A percentile compares a stretch with the other conserved stretches of the same genome.
Evolutionary conservation across 2,329 filamentous ascomycete species (phyloP).

Genomic region (Colletotrichum gloeosporioides): DNA sequence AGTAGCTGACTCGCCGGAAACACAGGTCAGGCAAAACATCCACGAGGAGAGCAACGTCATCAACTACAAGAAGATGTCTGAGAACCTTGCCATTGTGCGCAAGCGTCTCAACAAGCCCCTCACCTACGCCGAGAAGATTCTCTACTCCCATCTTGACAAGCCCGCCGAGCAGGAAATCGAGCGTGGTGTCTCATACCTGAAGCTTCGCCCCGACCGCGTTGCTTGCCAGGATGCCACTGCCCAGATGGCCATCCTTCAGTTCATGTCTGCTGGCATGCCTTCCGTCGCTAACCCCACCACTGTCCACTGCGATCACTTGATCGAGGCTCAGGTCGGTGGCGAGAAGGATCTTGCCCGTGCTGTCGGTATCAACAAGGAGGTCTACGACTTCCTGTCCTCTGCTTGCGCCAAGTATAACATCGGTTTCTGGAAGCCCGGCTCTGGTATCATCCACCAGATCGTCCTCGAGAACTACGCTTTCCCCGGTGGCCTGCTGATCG

Average conservation of each 20-base stretch:
- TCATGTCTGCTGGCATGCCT: slow-evolving; percentile 99
- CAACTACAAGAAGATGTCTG: slow-evolving; percentile 99
- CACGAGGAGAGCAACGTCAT: slow-evolving; percentile 96
- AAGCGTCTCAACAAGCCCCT: slow-evolving; percentile 89
- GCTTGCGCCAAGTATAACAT: slow-evolving; percentile 99
- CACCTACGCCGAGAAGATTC: slow-evolving; percentile 96
- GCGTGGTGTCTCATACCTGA: slow-evolving; percentile 94
- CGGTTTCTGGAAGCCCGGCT: slow-evolving; percentile 98
- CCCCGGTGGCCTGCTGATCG: slow-evolving; percentile 96
- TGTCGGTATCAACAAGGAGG: slow-evolving; percentile 95
- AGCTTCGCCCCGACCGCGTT: slow-evolving; percentile 95
- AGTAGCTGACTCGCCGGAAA: not conserved
- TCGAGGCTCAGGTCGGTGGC: slow-evolving; percentile 94
- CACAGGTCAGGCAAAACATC: slow-evolving; percentile 88
- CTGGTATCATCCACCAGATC: slow-evolving; percentile 99
- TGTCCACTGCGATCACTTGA: slow-evolving; percentile 99
- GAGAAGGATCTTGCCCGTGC: slow-evolving; percentile 92
- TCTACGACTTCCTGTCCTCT: slow-evolving; percentile 94
- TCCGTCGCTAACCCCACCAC: slow-evolving; percentile 93
- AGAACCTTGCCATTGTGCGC: slow-evolving; percentile 93
- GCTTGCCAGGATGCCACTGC: slow-evolving; percentile 99
- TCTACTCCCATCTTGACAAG: slow-evolving; percentile 98
- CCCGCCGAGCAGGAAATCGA: slow-evolving; percentile 95
- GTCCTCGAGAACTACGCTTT: slow-evolving; percentile 99
- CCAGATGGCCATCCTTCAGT: slow-evolving; percentile 99